phyloP scores from a whole-genome alignment of 768 basidiomycete species.

The Galerina marginata region DNA sequence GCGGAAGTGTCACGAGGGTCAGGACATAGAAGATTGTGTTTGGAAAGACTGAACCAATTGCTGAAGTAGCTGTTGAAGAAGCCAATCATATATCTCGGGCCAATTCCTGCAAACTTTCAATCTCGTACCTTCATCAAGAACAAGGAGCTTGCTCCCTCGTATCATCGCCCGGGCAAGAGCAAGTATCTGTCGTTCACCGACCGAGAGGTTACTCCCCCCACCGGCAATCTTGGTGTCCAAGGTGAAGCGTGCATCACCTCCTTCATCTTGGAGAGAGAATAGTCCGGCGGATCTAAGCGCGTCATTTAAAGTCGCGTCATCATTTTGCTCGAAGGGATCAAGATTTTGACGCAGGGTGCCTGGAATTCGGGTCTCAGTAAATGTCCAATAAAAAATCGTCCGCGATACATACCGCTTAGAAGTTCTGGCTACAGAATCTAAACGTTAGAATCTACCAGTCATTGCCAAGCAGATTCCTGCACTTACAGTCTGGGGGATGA shows the following conservation, averaged over 20 bases:
- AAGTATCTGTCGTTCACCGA: slow-evolving; percentile 75
- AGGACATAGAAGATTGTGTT: not conserved
- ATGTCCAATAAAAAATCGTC: not conserved
- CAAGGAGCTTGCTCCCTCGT: slow-evolving; percentile 58
- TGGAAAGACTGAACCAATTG: slow-evolving; percentile 41
- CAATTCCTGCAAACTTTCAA: not conserved
- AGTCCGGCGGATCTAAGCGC: slow-evolving; percentile 44
- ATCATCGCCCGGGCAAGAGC: slow-evolving; percentile 67
- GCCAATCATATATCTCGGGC: slow-evolving; percentile 7
- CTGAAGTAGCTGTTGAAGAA: slow-evolving; percentile 43
- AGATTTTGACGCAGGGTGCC: slow-evolving; percentile 64
- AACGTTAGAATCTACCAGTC: slow-evolving; percentile 13
- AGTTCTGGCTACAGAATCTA: slow-evolving; percentile 32
- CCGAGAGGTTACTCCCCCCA: slow-evolving; percentile 73
- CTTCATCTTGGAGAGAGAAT: slow-evolving; percentile 39
- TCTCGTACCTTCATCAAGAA: slow-evolving; percentile 60
- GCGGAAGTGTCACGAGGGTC: not conserved
- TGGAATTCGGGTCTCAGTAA: slow-evolving; percentile 18
- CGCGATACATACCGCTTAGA: slow-evolving; percentile 26
- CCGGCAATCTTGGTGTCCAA: slow-evolving; percentile 48
- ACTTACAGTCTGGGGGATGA: slow-evolving; percentile 52
- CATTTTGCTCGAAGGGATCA: slow-evolving; percentile 62
- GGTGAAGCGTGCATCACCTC: slow-evolving; percentile 48
- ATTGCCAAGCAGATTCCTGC: slow-evolving; percentile 29
- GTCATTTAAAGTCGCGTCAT: slow-evolving; percentile 46